Conservation (phyloP, 2,329 filamentous ascomycete genomes). For the Hirsutella thompsonii region DNA sequence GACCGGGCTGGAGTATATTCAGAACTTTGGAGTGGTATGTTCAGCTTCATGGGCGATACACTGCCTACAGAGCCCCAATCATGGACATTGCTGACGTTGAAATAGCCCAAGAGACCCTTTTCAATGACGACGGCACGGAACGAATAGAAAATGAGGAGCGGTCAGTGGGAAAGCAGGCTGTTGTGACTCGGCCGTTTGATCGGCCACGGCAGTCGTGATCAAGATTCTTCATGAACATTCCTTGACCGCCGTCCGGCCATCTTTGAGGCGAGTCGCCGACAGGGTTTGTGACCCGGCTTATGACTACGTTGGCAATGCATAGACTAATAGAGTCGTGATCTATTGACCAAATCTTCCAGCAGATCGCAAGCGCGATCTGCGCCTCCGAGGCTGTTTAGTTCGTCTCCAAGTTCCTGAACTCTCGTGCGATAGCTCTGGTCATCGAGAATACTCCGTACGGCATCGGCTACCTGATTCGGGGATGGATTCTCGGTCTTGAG, state of each 20-base stretch:
- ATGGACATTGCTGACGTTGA: not conserved
- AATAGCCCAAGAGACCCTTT: conserved; percentile 49
- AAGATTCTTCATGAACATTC: too few species aligned
- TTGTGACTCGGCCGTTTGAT: not conserved
- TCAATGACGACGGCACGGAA: conserved; percentile 31
- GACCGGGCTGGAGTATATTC: conserved; percentile 70
- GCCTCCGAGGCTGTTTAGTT: conserved; percentile 16
- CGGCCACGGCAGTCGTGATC: too few species aligned
- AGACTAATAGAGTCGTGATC: not conserved
- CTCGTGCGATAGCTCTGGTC: conserved; percentile 11
- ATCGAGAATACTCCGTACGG: conserved; percentile 12
- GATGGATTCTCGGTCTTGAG: conserved; percentile 21
- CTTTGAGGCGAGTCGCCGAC: too few species aligned
- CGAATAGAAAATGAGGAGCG: conserved; percentile 20
- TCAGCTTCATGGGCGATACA: not conserved
- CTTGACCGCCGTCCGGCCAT: too few species aligned
- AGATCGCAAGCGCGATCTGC: conserved; percentile 14
- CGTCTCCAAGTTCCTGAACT: conserved; percentile 11
- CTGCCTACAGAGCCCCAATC: not conserved
- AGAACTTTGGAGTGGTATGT: conserved; percentile 78
- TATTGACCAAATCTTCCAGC: conserved; percentile 12
- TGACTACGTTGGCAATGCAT: too few species aligned
- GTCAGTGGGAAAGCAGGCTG: conserved; percentile 6
- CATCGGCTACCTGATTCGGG: conserved; percentile 11
- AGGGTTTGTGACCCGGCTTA: too few species aligned